Conservation (phyloP, 257 asterid species). For the Nicotiana paniculata region DNA sequence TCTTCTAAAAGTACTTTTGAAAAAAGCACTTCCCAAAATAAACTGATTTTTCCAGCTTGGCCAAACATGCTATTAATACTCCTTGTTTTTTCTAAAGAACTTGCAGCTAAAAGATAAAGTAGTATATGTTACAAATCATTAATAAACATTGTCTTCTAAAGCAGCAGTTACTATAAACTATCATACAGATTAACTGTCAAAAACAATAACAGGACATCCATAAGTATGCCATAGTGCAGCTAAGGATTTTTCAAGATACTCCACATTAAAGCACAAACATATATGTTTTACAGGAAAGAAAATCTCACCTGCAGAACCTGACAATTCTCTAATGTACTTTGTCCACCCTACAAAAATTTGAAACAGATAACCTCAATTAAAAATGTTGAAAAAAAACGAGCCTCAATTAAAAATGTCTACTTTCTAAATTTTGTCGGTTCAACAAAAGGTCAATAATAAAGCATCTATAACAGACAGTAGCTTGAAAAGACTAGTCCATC, state of each 20-base stretch:
- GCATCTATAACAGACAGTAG: background rate
- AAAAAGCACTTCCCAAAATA: too few relatives aligned
- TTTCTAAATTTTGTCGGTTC: background rate
- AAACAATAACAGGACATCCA: background rate
- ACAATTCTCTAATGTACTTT: constrained; percentile 90
- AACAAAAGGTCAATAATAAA: background rate
- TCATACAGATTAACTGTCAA: background rate
- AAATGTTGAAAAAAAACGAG: background rate
- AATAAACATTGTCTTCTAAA: background rate
- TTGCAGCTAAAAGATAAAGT: background rate
- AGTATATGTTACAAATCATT: background rate
- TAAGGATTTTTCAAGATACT: background rate
- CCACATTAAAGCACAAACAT: background rate
- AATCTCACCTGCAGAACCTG: constrained; percentile 87
- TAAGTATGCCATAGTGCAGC: background rate
- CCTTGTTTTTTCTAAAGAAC: background rate
- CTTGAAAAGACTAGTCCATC: background rate
- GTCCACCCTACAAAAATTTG: constrained; percentile 64
- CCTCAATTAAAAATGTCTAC: background rate
- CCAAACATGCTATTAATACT: background rate
- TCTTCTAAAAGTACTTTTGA: too few relatives aligned
- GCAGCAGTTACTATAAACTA: background rate
- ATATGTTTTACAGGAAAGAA: background rate
- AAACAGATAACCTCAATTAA: background rate
- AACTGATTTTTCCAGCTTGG: too few relatives aligned